Evolutionary conservation across 164 flowering plant genomes (phyloP), one percentile per base, ranked within the genome.

Genomic region (Vitis vinifera): DNA sequence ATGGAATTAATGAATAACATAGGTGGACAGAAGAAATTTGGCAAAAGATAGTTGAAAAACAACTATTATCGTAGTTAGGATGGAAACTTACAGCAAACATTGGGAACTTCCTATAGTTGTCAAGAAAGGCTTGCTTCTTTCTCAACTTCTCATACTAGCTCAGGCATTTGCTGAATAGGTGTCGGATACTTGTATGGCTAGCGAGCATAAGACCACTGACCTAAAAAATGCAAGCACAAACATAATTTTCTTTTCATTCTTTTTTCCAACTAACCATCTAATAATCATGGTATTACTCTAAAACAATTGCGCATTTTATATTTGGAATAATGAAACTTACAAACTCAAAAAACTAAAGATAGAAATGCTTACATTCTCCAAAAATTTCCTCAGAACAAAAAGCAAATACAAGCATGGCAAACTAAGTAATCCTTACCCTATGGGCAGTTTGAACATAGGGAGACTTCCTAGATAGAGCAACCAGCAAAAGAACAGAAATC

Each of bases 121-220:
- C 98, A 67, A 96, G 93, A 79, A 96, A 96, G 50, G 99, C 99
- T 76, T 93, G 99, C 82, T 93, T 93, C 84, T 91, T 96, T 78
- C 98, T 85, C 81, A 96, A 70, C 79, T 90, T 93, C 70, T 92
- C 97, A 84, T 96, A 96, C 78, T 96, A 98, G 80, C 91, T 87
- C 82, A 96, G 79, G 68, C 97, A 90, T 82, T 89, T 93, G 87
- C 94, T 88, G 82, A 96, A n/a, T n/a, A n/a, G n/a, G n/a, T n/a
- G n/a, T n/a, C n/a, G n/a, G 69, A 96, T 96, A 51, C 98, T 93
- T 66, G 99, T 96, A 78, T 96, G 97, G 76, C 98, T 93, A 27
- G 98, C 99, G 4, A 96, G 81, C 99, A 96, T 96, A 27, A 96
- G 92, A 73, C 99, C 98, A 77, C 98, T 93, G 66, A 96, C 99